phyloP scores from a whole-genome alignment of 129 eudicot species.

The Escallonia rubra region DNA sequence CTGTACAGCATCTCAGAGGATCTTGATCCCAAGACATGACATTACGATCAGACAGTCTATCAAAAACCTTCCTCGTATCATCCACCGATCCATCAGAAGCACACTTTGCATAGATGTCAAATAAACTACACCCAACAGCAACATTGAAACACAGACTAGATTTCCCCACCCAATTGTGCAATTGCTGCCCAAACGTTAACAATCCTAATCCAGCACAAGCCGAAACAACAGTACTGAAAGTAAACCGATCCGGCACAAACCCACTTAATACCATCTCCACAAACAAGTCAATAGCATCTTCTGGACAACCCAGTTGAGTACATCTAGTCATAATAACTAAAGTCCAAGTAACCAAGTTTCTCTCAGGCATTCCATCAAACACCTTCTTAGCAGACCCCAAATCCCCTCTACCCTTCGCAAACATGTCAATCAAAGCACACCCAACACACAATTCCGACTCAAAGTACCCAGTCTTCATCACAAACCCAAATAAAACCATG shows the following conservation, averaged over 20 bases:
- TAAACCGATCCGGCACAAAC: constrained; percentile 17
- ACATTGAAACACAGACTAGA: constrained; percentile 1
- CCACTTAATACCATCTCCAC: too few species aligned
- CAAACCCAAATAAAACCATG: constrained; percentile 8
- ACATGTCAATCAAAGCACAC: constrained; percentile 12
- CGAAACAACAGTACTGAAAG: constrained; percentile 8
- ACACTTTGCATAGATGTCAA: constrained; percentile 17
- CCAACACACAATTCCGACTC: constrained; percentile 16
- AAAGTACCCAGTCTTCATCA: constrained; percentile 4
- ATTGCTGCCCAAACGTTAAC: constrained; percentile 6
- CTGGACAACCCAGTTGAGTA: too few species aligned
- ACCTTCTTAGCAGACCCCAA: constrained; percentile 12
- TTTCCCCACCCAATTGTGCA: constrained; percentile 6
- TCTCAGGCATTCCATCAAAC: constrained; percentile 18
- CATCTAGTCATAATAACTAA: too few species aligned
- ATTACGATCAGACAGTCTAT: constrained; percentile 1
- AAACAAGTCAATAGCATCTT: too few species aligned
- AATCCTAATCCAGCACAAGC: constrained; percentile 9
- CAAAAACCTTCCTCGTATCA: constrained; percentile 19
- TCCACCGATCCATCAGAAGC: not conserved
- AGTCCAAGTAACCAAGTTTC: too few species aligned
- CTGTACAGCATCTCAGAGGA: too few species aligned
- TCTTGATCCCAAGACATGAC: too few species aligned
- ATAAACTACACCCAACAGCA: constrained; percentile 15
- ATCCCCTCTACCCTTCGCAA: constrained; percentile 4